Conservation (phyloP, 2,329 filamentous ascomycete species). For the Colletotrichum somersetense region DNA sequence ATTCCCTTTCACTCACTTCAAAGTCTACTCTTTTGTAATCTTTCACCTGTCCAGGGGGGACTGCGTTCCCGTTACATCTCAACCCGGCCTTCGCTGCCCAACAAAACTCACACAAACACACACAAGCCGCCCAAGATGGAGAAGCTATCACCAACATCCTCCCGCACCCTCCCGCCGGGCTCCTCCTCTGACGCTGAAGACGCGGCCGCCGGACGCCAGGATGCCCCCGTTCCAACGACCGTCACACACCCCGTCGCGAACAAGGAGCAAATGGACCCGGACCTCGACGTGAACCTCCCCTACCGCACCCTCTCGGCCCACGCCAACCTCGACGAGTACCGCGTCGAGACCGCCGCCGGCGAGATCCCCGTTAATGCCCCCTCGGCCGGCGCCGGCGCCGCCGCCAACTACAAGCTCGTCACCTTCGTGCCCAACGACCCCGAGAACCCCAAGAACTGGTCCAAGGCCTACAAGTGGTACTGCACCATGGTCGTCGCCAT, state of each 20-base stretch:
- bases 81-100: neutral
- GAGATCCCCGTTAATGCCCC: slow-evolving; percentile 64
- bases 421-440: slow-evolving; percentile 77
- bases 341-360: slow-evolving; percentile 70
- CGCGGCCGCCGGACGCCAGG: slow-evolving; percentile 8
- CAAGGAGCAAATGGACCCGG: slow-evolving; percentile 56
- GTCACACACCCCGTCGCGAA: slow-evolving; percentile 36
- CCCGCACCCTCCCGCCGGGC: slow-evolving; percentile 27
- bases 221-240: slow-evolving; percentile 30
- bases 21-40: neutral
- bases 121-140: slow-evolving; percentile 29
- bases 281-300: slow-evolving; percentile 69
- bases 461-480: slow-evolving; percentile 82
- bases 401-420: slow-evolving; percentile 64
- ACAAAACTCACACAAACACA: neutral
- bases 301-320: slow-evolving; percentile 71
- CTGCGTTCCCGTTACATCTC: too few species aligned
- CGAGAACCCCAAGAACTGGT: slow-evolving; percentile 90
- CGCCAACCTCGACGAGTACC: slow-evolving; percentile 77
- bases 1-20: neutral
- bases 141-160: slow-evolving; percentile 22
- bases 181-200: slow-evolving; percentile 14
- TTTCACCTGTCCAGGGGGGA: neutral
- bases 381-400: slow-evolving; percentile 18
- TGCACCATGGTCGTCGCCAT: slow-evolving; percentile 86